Conservation (phyloP, 164 flowering plant species). For the Hamamelis virginiana region DNA sequence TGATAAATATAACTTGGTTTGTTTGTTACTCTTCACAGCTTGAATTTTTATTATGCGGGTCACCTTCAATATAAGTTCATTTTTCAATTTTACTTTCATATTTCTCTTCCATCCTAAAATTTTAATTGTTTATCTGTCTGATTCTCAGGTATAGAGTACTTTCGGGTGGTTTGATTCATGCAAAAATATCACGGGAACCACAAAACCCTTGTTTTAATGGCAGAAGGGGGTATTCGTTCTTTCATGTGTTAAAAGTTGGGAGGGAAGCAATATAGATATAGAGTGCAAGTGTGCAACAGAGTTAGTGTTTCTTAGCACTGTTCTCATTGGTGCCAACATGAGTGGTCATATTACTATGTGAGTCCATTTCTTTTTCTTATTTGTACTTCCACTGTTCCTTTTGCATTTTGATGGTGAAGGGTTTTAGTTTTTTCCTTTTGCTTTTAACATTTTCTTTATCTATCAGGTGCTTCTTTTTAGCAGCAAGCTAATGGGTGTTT, state of each 20-base stretch:
- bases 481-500: no score
- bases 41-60: neutral
- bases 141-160: neutral
- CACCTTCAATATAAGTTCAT: neutral
- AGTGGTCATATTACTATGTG: no score
- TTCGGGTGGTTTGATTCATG: neutral
- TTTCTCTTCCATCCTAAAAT: neutral
- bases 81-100: neutral
- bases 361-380: no score
- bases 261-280: neutral
- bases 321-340: no score
- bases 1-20: neutral
- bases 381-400: no score
- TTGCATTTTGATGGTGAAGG: no score
- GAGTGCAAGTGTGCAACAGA: no score
- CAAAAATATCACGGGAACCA: neutral
- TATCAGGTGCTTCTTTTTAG: no score
- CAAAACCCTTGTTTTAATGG: neutral
- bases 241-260: neutral
- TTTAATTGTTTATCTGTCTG: neutral
- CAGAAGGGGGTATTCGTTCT: neutral
- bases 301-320: no score
- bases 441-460: no score
- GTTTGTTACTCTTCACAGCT: neutral
- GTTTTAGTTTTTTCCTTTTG: no score